Conservation (phyloP, 177 flowering plant species). For the Tripterygium wilfordii region DNA sequence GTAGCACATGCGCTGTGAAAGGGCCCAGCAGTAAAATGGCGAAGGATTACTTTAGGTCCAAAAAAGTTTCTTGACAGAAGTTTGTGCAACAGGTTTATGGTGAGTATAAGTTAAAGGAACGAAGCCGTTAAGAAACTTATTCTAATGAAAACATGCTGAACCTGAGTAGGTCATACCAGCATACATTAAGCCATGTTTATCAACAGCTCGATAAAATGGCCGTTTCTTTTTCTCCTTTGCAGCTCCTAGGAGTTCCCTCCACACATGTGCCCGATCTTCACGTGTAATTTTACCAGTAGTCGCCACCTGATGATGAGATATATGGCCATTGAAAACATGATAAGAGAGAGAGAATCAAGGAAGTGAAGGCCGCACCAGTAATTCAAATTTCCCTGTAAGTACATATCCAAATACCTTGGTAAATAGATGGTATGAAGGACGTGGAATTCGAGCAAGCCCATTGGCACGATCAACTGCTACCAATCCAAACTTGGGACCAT, state of each 20-base stretch:
- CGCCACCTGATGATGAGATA: constrained; percentile 51
- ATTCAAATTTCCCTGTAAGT: neutral
- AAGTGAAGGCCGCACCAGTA: neutral
- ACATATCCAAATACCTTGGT: constrained; percentile 64
- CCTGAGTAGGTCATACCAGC: constrained; percentile 55
- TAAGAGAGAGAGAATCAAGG: too few species aligned
- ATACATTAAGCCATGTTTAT: constrained; percentile 83
- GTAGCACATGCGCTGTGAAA: too few species aligned
- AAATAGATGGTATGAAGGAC: constrained; percentile 86
- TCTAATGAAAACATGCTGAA: too few species aligned
- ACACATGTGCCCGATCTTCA: constrained; percentile 57
- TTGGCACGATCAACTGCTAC: constrained; percentile 95
- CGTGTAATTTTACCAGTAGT: constrained; percentile 63
- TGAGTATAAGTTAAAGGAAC: neutral
- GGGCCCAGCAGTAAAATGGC: too few species aligned
- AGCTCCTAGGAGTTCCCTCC: constrained; percentile 75
- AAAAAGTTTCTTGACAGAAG: too few species aligned
- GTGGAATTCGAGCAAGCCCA: constrained; percentile 70
- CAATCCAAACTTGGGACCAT: constrained; percentile 98
- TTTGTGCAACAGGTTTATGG: neutral
- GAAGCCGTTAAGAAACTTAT: neutral
- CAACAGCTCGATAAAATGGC: constrained; percentile 77
- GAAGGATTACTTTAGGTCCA: too few species aligned
- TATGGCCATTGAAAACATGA: neutral
- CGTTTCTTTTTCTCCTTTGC: constrained; percentile 59